Evolutionary conservation across 1,139 yeast species (phyloP).

Genomic region (Candida buenavistaensis): DNA sequence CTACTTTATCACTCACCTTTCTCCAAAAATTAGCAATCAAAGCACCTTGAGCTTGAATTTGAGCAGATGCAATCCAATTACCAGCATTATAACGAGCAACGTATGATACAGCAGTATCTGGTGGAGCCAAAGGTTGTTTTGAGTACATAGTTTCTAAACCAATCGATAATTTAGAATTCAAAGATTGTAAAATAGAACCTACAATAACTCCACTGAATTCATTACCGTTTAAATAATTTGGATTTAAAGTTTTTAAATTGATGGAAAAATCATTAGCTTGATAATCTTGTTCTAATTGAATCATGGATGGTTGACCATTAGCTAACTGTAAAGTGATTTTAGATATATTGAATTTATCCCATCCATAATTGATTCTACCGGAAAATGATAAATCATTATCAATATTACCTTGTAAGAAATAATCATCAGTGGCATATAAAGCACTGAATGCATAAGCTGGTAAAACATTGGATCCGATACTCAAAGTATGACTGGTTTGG

Average conservation of each 20-base stretch:
- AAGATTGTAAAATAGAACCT: constrained; percentile 86
- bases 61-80: constrained; percentile 93
- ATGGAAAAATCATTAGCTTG: constrained; percentile 86
- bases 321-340: constrained; percentile 89
- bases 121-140: constrained; percentile 76
- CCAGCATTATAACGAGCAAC: constrained; percentile 87
- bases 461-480: constrained; percentile 81
- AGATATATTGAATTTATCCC: constrained; percentile 78
- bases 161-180: constrained; percentile 78
- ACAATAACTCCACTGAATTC: constrained; percentile 82
- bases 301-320: constrained; percentile 88
- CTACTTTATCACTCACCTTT: constrained; percentile 86
- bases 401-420: constrained; percentile 86
- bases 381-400: constrained; percentile 84
- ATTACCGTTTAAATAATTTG: constrained; percentile 59
- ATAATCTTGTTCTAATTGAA: constrained; percentile 95
- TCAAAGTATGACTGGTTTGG: constrained; percentile 94
- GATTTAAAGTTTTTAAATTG: constrained; percentile 90
- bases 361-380: constrained; percentile 90
- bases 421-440: constrained; percentile 81
- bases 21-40: constrained; percentile 91
- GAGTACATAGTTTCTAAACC: constrained; percentile 95
- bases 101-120: constrained; percentile 89
- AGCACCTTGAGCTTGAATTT: constrained; percentile 91
- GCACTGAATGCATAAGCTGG: constrained; percentile 94